Conservation (phyloP, 2,329 filamentous ascomycete species). For the Ophiocordyceps polyrhachis-furcata region DNA sequence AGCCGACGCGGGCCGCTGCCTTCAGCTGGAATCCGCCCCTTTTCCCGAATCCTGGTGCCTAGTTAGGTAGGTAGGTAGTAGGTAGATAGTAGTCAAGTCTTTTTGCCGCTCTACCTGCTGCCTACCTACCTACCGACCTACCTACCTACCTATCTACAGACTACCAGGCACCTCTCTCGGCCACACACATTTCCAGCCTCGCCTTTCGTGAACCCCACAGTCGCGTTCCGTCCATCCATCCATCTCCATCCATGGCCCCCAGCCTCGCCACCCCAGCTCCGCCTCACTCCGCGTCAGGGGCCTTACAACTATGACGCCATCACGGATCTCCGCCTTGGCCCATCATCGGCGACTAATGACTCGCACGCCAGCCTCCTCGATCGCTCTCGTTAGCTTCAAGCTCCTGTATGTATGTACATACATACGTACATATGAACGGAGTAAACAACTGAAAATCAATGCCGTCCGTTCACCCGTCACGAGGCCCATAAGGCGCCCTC, state of each 20-base stretch:
- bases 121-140: too few species aligned
- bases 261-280: not conserved
- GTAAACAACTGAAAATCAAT: too few species aligned
- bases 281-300: not conserved
- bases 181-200: not conserved
- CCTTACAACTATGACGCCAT: not conserved
- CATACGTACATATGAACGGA: too few species aligned
- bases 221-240: not conserved
- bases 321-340: not conserved
- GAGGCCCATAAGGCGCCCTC: too few species aligned
- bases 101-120: not conserved
- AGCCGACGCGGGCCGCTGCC: not conserved
- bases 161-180: too few species aligned
- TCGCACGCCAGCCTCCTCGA: not conserved
- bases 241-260: not conserved
- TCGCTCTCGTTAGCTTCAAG: not conserved
- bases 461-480: too few species aligned
- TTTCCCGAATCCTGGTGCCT: not conserved
- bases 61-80: not conserved
- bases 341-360: not conserved
- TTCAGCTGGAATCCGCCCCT: not conserved
- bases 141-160: too few species aligned
- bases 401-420: too few species aligned
- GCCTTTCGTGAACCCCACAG: not conserved
- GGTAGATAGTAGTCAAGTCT: not conserved